Base-by-base conservation (phyloP, 257 asterid genomes). In the Apocynum venetum region DNA sequence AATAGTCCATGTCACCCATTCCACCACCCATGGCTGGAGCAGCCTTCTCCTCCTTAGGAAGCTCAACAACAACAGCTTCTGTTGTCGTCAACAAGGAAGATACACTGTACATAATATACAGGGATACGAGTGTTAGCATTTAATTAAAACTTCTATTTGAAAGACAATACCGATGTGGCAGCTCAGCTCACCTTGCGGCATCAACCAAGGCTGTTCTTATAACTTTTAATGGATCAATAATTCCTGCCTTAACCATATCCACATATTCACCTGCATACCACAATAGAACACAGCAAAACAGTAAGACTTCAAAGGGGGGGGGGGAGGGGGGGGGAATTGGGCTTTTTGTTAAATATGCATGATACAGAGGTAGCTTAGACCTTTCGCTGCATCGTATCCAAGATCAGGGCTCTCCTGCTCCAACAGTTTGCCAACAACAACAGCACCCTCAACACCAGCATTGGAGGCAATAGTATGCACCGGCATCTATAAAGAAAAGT, bases 401-500 rank as follows among this genome's bases (percentile, higher is more conserved):
- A 91, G 93, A 82, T 95, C 94, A 20, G 93, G 90, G 80, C 93
- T 77, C 7, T 89, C 93, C 12, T 96, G 95, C 85, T 95, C 99
- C 87, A 93, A 77, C 85, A 95, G 84, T 79, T 93, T 95, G 75
- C 99, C 99, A 31, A 95, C 97, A 10, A 95, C 92, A 11, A 95
- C 97, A 48, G 98, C 99, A 56, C 98, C 99, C 85, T 95, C 99
- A 4, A 93, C 97, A 78, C 99, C 98, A 1, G 99, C 98, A 14
- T 95, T 95, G 7, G 91, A 59, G 60, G 97, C 99, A 72, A 95
- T 95, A 4, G 91, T 95, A 76, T 87, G 78, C 41, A 90, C 97
- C 2, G 98, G 97, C 5, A 89, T 89, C 99, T 94, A 88, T 76
- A 78, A 47, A 10, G 31, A 46, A 43, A 64, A 20, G 73, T 61